These are phyloP conservation scores for Spathaspora sp. DNA, from an alignment of 1,139 yeast genomes.

Conservation along the genomic window DNA sequence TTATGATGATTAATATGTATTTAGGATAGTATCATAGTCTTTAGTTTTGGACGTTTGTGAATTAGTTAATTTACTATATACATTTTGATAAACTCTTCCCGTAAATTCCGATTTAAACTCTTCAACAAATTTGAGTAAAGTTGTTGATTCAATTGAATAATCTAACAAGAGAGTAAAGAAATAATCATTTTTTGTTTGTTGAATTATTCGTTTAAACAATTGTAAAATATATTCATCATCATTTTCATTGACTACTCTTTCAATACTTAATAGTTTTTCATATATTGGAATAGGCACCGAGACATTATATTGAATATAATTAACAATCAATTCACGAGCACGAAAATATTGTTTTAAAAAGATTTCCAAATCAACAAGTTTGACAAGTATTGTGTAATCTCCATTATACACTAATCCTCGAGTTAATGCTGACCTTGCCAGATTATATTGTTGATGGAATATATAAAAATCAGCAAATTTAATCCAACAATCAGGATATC, in stretches of 20 bases:
- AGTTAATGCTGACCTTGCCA: conserved; percentile 38
- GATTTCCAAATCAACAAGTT: conserved; percentile 42
- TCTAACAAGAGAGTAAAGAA: conserved; percentile 19
- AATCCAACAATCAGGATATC: conserved; percentile 61
- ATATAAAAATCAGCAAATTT: conserved; percentile 53
- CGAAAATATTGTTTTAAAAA: conserved; percentile 27
- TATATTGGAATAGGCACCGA: conserved; percentile 34
- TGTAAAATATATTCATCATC: conserved; percentile 25
- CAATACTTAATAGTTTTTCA: conserved; percentile 40
- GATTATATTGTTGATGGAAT: conserved; percentile 23
- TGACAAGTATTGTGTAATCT: conserved; percentile 25
- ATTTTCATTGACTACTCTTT: conserved; percentile 25
- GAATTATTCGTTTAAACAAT: conserved; percentile 24
- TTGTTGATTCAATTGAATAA: conserved; percentile 16
- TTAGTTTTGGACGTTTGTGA: background rate
- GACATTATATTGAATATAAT: conserved; percentile 25
- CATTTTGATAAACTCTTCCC: conserved; percentile 3
- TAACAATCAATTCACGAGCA: conserved; percentile 38
- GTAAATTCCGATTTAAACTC: conserved; percentile 9
- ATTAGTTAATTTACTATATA: conserved; percentile 3
- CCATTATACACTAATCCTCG: conserved; percentile 29
- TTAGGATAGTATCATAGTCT: conserved; percentile 11
- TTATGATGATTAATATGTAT: conserved; percentile 19
- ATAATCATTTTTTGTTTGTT: conserved; percentile 25
- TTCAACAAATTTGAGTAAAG: conserved; percentile 13